Percentiles rank a stretch among this genome's conserved stretches.
phyloP scores from a whole-genome alignment of 2,329 filamentous ascomycete species.

The Acarospora socialis region DNA sequence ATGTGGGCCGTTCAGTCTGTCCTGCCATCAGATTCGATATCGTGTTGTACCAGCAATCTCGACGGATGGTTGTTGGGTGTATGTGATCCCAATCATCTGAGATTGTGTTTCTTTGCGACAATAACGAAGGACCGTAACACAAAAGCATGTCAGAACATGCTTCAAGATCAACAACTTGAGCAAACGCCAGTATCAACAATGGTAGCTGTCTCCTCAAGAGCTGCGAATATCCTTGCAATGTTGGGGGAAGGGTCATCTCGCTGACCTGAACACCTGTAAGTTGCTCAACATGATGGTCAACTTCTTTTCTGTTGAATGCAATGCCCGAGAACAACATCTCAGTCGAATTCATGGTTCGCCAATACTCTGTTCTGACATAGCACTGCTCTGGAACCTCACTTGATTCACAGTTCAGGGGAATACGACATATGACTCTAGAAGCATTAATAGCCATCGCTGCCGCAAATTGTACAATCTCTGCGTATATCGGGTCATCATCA shows the following conservation, averaged over 20 bases:
- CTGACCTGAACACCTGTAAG: not conserved
- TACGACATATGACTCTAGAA: not conserved
- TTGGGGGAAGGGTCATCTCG: constrained; percentile 4
- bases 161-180: constrained; percentile 4
- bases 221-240: constrained; percentile 2
- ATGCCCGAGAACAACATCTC: constrained; percentile 6
- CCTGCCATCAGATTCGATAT: no score
- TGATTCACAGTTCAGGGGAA: not conserved
- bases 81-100: no score
- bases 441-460: constrained; percentile 2
- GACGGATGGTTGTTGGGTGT: no score
- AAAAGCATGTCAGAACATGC: constrained; percentile 4
- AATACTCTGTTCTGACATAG: constrained; percentile 3
- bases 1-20: no score
- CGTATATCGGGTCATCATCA: constrained; percentile 7
- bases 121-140: not conserved
- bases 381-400: not conserved
- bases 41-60: no score
- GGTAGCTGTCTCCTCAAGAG: constrained; percentile 1
- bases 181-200: constrained; percentile 4
- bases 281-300: not conserved
- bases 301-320: constrained; percentile 2
- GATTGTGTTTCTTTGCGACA: not conserved
- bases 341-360: constrained; percentile 4
- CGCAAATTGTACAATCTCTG: constrained; percentile 4